Percentiles rank a stretch among this genome's conserved stretches.
Conservation (phyloP, 352 stramenopile genomes). For the Pythium brachiatum region DNA sequence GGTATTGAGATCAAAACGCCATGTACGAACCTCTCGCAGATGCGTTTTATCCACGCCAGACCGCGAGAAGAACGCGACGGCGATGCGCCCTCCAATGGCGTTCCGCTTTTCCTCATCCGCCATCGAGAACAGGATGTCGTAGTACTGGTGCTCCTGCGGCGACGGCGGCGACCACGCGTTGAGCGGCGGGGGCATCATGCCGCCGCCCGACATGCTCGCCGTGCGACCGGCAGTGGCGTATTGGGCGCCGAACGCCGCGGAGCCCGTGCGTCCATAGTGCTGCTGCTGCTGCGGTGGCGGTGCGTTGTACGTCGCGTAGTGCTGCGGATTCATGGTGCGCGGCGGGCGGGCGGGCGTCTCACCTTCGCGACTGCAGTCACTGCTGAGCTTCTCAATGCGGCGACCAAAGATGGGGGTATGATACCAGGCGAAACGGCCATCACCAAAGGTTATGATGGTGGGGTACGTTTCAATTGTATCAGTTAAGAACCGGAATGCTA, state of each 20-base stretch:
- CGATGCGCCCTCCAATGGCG: slow-evolving; percentile 83
- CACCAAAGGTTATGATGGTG: background rate
- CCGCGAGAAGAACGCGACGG: slow-evolving; percentile 92
- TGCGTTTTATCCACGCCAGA: slow-evolving; percentile 88
- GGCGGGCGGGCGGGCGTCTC: background rate
- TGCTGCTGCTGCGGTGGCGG: slow-evolving; percentile 30
- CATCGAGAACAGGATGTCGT: slow-evolving; percentile 86
- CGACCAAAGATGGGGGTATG: background rate
- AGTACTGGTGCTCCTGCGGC: slow-evolving; percentile 83
- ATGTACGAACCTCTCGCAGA: slow-evolving; percentile 57
- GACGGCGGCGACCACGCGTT: slow-evolving; percentile 58
- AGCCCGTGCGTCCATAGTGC: slow-evolving; percentile 39
- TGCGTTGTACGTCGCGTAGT: slow-evolving; percentile 49
- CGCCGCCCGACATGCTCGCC: slow-evolving; percentile 17
- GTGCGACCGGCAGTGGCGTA: slow-evolving; percentile 38
- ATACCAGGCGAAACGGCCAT: background rate
- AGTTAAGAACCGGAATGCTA: slow-evolving; percentile 15
- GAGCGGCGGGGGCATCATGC: slow-evolving; percentile 22
- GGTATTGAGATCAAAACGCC: background rate
- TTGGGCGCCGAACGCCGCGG: slow-evolving; percentile 28
- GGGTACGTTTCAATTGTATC: background rate
- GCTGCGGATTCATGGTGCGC: slow-evolving; percentile 44
- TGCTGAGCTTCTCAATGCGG: slow-evolving; percentile 1
- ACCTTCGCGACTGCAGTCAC: background rate
- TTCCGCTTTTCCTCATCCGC: slow-evolving; percentile 86